Evolutionary conservation across 2,329 filamentous ascomycete species (phyloP), one percentile per base, ranked within the genome.

Genomic region (Phaeosphaeria sp.): DNA sequence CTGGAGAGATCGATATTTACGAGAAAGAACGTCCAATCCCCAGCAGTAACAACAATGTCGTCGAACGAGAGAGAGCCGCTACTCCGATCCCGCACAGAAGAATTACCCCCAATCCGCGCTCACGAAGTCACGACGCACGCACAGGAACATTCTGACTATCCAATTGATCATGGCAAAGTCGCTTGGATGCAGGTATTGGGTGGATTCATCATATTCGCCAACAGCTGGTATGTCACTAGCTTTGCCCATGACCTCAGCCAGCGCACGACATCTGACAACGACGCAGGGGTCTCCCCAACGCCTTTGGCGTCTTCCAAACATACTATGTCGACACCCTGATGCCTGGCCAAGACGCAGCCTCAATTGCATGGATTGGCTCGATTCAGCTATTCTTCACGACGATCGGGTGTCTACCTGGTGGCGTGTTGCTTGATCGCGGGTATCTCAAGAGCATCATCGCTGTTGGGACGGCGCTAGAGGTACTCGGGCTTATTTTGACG

Each of bases 101-200:
- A 36, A 36, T 6, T 3, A 11, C 30, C 5, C 30, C 13, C 44
- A 18, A 33, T 56, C 15, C 59, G 53, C 5, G 30, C 63, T 15
- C 61, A 61, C 43, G 53, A 58, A 23, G 55, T 62, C 22, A 60
- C 54, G 15, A 46, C 55, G 11, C 56, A 46, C 25, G 54, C 57
- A 23, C 59, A 59, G 41, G 53, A 59, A 11, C 49, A 62, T 63
- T 11, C 30, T 36, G 30, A 36, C 13, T 36, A 63, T 22, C 56
- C 56, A 2, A 27, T 74, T 42, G 64, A 67, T 69, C 58, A 57
- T 52, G 79, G 79, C 1, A 59, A 73, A 15, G 67, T 60, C 42
- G 78, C 79, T 17, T 81, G 79, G 79, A 63, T 81, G 30, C 79
- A 80, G 58, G 79, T 81, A 1, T 48, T 78, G 13, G 76, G 75